Conservation (phyloP, 2,329 filamentous ascomycete species). For the Cercospora sp. region DNA sequence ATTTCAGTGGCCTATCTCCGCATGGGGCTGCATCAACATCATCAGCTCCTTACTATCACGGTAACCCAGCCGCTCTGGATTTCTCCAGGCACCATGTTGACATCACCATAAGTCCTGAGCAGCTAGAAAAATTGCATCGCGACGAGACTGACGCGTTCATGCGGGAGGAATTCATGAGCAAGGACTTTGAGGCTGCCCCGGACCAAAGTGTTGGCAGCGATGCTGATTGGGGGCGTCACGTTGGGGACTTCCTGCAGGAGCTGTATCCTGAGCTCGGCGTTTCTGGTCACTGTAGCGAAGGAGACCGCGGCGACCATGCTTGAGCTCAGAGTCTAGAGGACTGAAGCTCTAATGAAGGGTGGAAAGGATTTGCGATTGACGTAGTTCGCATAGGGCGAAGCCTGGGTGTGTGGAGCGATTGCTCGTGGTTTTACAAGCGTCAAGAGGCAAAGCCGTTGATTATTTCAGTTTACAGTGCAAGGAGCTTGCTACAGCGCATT, state of each 20-base stretch:
- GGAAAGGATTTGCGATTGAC: background rate
- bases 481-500: background rate
- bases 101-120: background rate
- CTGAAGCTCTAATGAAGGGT: background rate
- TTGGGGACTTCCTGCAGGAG: background rate
- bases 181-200: background rate
- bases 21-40: background rate
- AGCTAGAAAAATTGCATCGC: background rate
- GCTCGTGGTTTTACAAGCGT: background rate
- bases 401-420: background rate
- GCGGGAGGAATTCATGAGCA: background rate
- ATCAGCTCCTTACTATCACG: background rate
- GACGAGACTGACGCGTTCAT: background rate
- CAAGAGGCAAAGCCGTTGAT: background rate
- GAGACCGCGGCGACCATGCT: background rate
- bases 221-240: background rate
- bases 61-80: background rate
- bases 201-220: background rate
- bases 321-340: background rate
- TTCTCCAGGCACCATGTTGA: background rate
- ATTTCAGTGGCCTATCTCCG: background rate
- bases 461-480: background rate
- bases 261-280: background rate
- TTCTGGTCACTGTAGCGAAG: background rate
- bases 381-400: background rate